Evolutionary conservation across 2,329 filamentous ascomycete genomes (phyloP).

Genomic region (Curvularia eragrostidis): DNA sequence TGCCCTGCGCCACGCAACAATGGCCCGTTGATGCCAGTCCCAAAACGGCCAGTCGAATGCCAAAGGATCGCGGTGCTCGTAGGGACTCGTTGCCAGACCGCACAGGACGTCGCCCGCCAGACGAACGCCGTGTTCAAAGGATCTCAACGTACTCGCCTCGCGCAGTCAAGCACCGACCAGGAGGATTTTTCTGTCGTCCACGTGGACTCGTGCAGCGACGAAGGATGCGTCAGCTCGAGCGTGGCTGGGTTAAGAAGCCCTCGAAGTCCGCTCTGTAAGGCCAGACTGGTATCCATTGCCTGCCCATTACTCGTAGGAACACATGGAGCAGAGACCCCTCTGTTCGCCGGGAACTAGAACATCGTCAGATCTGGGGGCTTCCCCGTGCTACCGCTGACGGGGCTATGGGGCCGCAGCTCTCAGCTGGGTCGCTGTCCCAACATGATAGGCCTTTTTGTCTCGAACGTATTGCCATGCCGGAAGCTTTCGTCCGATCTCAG

Average conservation of each 20-base stretch:
- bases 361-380: neutral
- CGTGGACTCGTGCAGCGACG: neutral
- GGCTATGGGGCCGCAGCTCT: neutral
- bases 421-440: neutral
- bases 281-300: neutral
- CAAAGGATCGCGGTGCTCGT: slow-evolving; percentile 8
- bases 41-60: neutral
- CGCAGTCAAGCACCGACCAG: too few relatives aligned
- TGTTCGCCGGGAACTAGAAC: neutral
- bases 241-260: neutral
- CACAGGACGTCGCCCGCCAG: neutral
- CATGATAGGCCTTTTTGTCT: neutral
- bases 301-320: slow-evolving; percentile 5
- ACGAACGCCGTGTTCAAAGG: neutral
- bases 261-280: neutral
- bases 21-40: neutral
- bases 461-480: neutral
- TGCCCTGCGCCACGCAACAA: slow-evolving; percentile 3
- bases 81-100: neutral
- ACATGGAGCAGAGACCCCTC: neutral
- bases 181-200: neutral
- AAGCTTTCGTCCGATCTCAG: neutral
- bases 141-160: too few relatives aligned
- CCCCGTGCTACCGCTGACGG: neutral
- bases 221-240: neutral